Percentiles rank a stretch among this genome's conserved stretches.
Evolutionary conservation across 2,329 filamentous ascomycete genomes (phyloP).

Genomic region (Botrytis elliptica): DNA sequence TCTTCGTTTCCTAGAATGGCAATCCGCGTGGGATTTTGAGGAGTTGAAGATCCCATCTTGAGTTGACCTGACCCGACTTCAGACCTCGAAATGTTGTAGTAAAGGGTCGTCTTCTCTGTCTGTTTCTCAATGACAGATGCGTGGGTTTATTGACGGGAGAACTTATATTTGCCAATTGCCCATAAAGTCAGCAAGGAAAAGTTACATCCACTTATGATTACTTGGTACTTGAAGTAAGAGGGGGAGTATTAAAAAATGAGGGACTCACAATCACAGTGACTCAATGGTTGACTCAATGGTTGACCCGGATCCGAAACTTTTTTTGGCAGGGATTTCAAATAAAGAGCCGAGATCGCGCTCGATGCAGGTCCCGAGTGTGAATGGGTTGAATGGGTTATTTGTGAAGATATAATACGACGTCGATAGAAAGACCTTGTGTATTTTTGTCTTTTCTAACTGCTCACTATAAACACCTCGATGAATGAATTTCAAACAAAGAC

Average conservation of each 20-base stretch:
- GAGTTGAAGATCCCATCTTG: slow-evolving; percentile 32
- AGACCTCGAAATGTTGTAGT: not conserved
- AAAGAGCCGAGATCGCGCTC: slow-evolving; percentile 5
- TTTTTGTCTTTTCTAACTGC: not conserved
- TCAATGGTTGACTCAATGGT: not conserved
- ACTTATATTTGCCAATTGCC: slow-evolving; percentile 12
- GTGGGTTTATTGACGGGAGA: not conserved
- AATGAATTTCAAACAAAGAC: not conserved
- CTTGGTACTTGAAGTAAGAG: not conserved
- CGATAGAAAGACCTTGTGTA: not conserved
- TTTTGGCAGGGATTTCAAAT: not conserved
- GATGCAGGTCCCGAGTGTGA: not conserved
- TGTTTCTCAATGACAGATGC: not conserved
- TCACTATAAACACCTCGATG: not conserved
- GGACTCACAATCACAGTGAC: not conserved
- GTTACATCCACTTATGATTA: not conserved
- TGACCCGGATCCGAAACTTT: slow-evolving; percentile 17
- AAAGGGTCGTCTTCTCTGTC: not conserved
- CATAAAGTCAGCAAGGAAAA: not conserved
- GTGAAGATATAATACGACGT: not conserved
- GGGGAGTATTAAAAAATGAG: not conserved
- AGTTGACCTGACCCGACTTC: not conserved
- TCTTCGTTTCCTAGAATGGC: slow-evolving; percentile 83
- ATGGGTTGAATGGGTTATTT: not conserved
- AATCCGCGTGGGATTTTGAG: slow-evolving; percentile 56